Evolutionary conservation across 768 basidiomycete species (phyloP), one percentile per base, ranked within the genome.

Genomic region (Suillus paluster): DNA sequence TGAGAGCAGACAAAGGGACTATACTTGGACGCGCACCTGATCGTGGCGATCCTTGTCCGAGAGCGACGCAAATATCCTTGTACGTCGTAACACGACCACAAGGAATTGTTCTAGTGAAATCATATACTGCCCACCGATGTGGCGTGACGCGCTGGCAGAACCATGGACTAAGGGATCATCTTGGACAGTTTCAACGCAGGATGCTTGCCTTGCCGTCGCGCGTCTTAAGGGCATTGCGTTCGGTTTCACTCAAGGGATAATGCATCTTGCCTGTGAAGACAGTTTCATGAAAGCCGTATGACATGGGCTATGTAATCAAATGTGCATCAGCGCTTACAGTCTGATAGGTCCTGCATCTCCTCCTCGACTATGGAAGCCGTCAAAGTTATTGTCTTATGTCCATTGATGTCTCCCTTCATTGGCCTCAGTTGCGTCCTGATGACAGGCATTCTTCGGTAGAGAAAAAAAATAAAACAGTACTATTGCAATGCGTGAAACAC

Each of bases 121-220:
- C 86, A 58, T 88, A 88, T 1, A 87, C 84, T 11, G 78, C 81
- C 86, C 86, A 88, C 63, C 84, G 84, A 68, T 86, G 80, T 3
- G 75, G 65, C 27, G 85, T 83, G 34, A 87, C 55, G 56, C 70
- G 74, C 86, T 87, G 64, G 69, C n/a, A 21, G 67, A 52, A 77
- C 74, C 62, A 74, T 77, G 27, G 57, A 56, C 25, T 60, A n/a
- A 55, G n/a, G 54, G 11, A 50, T 50, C 3, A 15, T 54, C 21
- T 4, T 41, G 7, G 5, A 12, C 14, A 11, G 9, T 45, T 14
- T 4, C 19, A 23, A 36, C n/a, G 63, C 30, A 42, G 17, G 27
- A 56, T 60, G 33, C 60, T 60, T 59, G 68, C 76, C 67, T 76
- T 77, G 55, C 76, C 73, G 11, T 66, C 63, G 9, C 17, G 54